Percentiles rank a stretch among this genome's conserved stretches.
Conservation (phyloP, 1,284 basidiomycete genomes). For the Grifola frondosa region DNA sequence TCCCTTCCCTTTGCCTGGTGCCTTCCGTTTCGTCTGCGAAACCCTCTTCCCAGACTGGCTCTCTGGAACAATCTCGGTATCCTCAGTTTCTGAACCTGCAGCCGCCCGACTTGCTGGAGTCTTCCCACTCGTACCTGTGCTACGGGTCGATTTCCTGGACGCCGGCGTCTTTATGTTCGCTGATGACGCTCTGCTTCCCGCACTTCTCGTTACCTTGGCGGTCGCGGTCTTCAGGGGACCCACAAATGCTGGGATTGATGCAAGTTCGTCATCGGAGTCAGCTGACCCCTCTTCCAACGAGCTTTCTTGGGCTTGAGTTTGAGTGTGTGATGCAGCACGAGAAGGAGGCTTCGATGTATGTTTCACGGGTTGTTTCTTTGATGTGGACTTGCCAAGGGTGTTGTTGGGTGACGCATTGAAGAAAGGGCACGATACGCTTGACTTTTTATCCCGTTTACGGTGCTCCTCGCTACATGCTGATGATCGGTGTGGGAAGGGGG, state of each 20-base stretch:
- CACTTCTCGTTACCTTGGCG: conserved; percentile 8
- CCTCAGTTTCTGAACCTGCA: conserved; percentile 25
- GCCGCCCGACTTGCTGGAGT: conserved; percentile 18
- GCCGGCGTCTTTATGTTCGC: conserved; percentile 26
- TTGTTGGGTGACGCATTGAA: conserved; percentile 33
- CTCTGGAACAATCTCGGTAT: conserved; percentile 25
- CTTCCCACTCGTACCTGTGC: conserved; percentile 23
- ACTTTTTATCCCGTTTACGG: conserved; percentile 52
- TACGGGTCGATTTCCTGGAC: conserved; percentile 33
- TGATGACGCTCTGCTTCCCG: conserved; percentile 21
- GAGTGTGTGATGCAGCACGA: conserved; percentile 20
- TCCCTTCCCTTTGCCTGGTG: conserved; percentile 26
- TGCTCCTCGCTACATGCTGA: conserved; percentile 57
- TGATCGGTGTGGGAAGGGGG: conserved; percentile 5
- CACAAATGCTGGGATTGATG: conserved; percentile 9
- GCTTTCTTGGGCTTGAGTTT: conserved; percentile 1
- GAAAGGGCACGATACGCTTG: conserved; percentile 50
- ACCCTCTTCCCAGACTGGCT: conserved; percentile 27
- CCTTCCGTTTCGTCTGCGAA: conserved; percentile 27
- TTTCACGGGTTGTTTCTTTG: conserved; percentile 21
- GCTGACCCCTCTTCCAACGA: conserved; percentile 8
- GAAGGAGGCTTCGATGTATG: conserved; percentile 17
- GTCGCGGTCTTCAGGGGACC: conserved; percentile 2
- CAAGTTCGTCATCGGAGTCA: conserved; percentile 26
- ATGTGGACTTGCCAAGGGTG: conserved; percentile 17